A percentile compares a stretch with the other conserved stretches of the same genome.
Conservation (phyloP, 441 rosid species). For the Populus hybrid region DNA sequence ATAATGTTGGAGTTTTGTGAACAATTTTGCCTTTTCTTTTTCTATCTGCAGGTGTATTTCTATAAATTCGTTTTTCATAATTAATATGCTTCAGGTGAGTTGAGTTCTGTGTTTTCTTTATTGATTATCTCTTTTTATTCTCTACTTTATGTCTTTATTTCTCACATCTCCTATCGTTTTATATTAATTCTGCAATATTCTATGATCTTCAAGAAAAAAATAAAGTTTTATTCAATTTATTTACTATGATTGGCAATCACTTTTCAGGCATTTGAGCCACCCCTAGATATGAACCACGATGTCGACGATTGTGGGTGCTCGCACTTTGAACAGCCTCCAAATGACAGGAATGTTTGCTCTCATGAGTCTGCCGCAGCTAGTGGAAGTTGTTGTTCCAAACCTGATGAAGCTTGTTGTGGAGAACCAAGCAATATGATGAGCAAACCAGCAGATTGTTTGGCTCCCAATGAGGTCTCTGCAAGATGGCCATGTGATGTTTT, state of each 20-base stretch:
- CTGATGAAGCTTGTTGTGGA: slow-evolving; percentile 23
- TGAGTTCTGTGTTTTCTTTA: slow-evolving; percentile 15
- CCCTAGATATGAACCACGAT: slow-evolving; percentile 88
- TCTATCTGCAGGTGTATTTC: slow-evolving; percentile 76
- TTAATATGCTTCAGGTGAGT: slow-evolving; percentile 84
- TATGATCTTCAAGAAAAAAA: neutral
- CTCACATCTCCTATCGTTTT: neutral
- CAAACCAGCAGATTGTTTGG: slow-evolving; percentile 26
- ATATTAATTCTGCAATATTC: neutral
- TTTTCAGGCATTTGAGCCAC: slow-evolving; percentile 94
- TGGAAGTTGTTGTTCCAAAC: slow-evolving; percentile 37
- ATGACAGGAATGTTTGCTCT: slow-evolving; percentile 47
- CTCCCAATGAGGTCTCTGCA: slow-evolving; percentile 32
- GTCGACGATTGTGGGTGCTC: slow-evolving; percentile 47
- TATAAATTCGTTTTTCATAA: slow-evolving; percentile 71
- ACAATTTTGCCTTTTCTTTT: slow-evolving; percentile 16
- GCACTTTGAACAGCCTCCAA: slow-evolving; percentile 36
- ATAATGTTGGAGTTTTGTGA: neutral
- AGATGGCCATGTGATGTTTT: slow-evolving; percentile 12
- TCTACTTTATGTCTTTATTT: neutral
- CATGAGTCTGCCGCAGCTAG: slow-evolving; percentile 38
- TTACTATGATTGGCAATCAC: slow-evolving; percentile 18
- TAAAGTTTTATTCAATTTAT: slow-evolving; percentile 10
- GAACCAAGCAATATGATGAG: slow-evolving; percentile 28
- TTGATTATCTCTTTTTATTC: neutral